Base-by-base conservation (phyloP, 1,139 yeast genomes). In the Suhomyces bokatorum region DNA sequence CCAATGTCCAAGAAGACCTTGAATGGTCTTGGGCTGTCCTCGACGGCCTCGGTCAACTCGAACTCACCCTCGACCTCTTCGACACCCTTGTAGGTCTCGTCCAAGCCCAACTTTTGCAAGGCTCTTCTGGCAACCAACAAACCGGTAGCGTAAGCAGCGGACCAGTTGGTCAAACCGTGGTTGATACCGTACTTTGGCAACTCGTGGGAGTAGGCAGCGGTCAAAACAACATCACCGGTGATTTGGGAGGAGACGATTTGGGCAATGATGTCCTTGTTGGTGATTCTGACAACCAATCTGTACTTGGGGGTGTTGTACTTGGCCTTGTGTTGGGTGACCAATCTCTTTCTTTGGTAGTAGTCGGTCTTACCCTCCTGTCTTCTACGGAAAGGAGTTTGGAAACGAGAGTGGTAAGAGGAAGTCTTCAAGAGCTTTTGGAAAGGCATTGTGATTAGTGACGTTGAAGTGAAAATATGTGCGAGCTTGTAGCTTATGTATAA, bases 281-380 rank as follows among this genome's bases (percentile, higher is more conserved):
- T 89, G 95, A 93, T 89, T 83, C 99, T 90, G 62, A 93, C 98
- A 62, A 93, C 99, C 71, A 93, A 85, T 85, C 99, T 90, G 89
- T 91, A 93, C 85, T 93, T 93, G 78, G 99, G 99, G 71, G 97
- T 75, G 87, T 85, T 87, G 95, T 93, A 93, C 85, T 95, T 93
- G 75, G 97, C 97, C 93, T 93, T 93, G 93, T 91, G 97, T 83
- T 93, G 99, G 68, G 97, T 83, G 71, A 93, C 95, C 74, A 93
- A 83, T 83, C 99, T 90, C 96, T 93, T 93, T 85, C 99, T 93
- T 78, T 95, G 97, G 85, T 91, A 93, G 96, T 91, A 93, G 77
- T 93, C 99, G 74, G 99, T 93, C 86, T 95, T 93, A 81, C 99
- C 99, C 80, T 95, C 98, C 75, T 96, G 90, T 87, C 99, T 89